Evolutionary conservation across 768 basidiomycete species (phyloP).

Genomic region (Thelephora ganbajun): DNA sequence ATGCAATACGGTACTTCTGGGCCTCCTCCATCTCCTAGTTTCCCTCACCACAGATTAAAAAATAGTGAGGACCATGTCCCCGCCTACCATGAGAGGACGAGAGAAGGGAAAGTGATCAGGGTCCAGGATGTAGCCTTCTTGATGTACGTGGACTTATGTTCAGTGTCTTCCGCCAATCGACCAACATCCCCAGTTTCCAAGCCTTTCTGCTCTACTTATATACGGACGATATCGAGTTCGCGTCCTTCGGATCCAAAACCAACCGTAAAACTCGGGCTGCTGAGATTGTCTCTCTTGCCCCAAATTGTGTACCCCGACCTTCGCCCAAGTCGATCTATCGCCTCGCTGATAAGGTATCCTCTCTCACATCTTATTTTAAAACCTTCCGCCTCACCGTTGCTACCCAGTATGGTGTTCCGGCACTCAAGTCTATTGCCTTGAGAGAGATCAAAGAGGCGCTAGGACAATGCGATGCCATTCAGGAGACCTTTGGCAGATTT

Average conservation of each 20-base stretch:
- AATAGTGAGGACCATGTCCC: background rate
- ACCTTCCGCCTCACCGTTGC: background rate
- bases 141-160: background rate
- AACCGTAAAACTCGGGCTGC: background rate
- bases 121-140: background rate
- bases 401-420: background rate
- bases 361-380: background rate
- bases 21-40: background rate
- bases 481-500: background rate
- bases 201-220: constrained; percentile 5
- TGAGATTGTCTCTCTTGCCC: background rate
- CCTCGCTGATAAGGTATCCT: constrained; percentile 2
- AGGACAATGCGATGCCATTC: background rate
- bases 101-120: background rate
- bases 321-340: constrained; percentile 6
- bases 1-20: background rate
- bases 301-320: background rate
- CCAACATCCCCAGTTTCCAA: background rate
- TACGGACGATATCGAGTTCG: constrained; percentile 3
- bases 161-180: too few species aligned
- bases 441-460: background rate
- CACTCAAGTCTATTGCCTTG: background rate
- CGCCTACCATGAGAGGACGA: background rate
- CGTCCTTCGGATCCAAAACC: background rate
- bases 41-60: background rate